phyloP scores from a whole-genome alignment of 768 basidiomycete species.

The Leccinellum luteum region DNA sequence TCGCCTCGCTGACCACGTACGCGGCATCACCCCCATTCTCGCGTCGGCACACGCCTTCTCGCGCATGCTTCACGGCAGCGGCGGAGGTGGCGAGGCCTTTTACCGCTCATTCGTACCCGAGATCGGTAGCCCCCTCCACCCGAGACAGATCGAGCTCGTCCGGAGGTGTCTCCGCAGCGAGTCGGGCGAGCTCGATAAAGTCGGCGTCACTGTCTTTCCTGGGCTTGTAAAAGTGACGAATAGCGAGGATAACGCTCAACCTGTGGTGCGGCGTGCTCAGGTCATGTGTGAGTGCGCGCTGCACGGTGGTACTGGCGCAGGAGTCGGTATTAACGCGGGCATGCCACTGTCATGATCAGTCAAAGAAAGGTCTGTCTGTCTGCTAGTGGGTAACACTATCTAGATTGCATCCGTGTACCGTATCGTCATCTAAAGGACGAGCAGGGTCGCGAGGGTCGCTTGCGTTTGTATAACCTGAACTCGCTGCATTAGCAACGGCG shows the following conservation, averaged over 20 bases:
- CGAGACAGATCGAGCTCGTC: slow-evolving; percentile 79
- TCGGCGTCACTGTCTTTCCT: slow-evolving; percentile 85
- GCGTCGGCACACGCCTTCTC: slow-evolving; percentile 77
- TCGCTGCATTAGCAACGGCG: slow-evolving; percentile 11
- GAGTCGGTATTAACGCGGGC: slow-evolving; percentile 1
- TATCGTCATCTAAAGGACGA: slow-evolving; percentile 57
- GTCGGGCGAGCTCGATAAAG: slow-evolving; percentile 65
- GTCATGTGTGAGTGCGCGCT: slow-evolving; percentile 86
- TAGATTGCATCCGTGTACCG: slow-evolving; percentile 19
- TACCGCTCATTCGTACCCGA: slow-evolving; percentile 88
- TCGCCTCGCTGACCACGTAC: slow-evolving; percentile 43
- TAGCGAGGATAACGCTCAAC: slow-evolving; percentile 53
- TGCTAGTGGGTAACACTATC: slow-evolving; percentile 5
- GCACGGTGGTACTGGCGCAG: slow-evolving; percentile 3
- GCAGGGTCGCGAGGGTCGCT: slow-evolving; percentile 77
- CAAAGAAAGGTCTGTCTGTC: not conserved
- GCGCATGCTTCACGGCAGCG: slow-evolving; percentile 74
- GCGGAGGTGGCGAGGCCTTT: slow-evolving; percentile 62
- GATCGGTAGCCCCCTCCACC: slow-evolving; percentile 67
- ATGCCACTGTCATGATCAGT: not conserved
- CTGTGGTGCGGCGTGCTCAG: slow-evolving; percentile 79
- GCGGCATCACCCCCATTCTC: slow-evolving; percentile 55
- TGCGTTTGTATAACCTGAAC: slow-evolving; percentile 76
- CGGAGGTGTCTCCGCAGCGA: slow-evolving; percentile 80
- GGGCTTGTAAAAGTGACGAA: slow-evolving; percentile 78